Conservation (phyloP, 257 asterid genomes). For the Asclepias syriaca region DNA sequence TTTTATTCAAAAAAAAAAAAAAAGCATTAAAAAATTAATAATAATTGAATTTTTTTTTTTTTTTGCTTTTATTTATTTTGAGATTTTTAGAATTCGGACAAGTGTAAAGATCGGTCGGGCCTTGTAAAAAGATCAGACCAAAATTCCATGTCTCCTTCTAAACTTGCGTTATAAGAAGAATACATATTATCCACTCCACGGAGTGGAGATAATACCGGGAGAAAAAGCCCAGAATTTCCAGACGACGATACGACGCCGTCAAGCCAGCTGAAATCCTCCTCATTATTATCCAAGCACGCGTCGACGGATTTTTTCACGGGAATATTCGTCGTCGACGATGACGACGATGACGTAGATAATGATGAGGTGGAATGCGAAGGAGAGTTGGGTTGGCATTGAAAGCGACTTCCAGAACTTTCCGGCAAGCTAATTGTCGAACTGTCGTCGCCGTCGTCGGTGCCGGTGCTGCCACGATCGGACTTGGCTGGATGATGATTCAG, state of each 20-base stretch:
- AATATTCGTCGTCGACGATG: not conserved
- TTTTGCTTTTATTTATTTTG: too few relatives aligned
- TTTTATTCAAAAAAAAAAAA: too few relatives aligned
- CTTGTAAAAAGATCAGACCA: slow-evolving; percentile 18
- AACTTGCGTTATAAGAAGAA: not conserved
- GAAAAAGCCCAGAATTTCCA: not conserved
- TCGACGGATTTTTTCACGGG: not conserved
- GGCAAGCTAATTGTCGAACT: not conserved
- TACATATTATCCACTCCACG: not conserved
- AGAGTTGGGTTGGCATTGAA: not conserved
- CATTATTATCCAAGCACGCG: not conserved
- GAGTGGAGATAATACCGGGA: slow-evolving; percentile 5
- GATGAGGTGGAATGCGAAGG: slow-evolving; percentile 6
- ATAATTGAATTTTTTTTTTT: not conserved
- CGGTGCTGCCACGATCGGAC: not conserved
- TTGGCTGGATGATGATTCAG: not conserved
- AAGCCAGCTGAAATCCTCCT: slow-evolving; percentile 4
- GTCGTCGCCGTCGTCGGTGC: not conserved
- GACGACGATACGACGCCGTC: slow-evolving; percentile 7
- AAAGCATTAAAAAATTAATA: too few relatives aligned
- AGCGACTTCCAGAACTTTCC: not conserved
- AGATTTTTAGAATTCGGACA: slow-evolving; percentile 6
- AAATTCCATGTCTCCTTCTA: slow-evolving; percentile 10
- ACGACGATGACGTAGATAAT: not conserved
- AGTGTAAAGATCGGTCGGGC: slow-evolving; percentile 7